Evolutionary conservation across 768 basidiomycete genomes (phyloP).

Genomic region (Pleurotus tuoliensis): DNA sequence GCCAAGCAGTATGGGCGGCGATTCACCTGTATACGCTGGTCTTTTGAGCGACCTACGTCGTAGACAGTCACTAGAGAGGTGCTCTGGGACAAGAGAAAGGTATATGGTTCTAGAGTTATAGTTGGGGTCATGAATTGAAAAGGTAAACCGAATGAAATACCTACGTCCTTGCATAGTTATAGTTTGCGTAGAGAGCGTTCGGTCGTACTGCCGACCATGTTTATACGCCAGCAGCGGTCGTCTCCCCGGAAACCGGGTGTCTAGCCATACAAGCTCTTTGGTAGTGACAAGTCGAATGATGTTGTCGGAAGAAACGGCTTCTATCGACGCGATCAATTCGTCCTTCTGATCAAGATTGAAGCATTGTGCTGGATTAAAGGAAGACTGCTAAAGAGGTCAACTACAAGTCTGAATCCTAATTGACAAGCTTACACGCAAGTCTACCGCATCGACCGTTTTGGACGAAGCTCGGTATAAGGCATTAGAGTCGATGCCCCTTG

Average conservation of each 20-base stretch:
- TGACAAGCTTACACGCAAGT: constrained; percentile 48
- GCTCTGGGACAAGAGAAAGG: constrained; percentile 56
- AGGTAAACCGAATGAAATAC: not conserved
- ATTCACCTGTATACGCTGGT: constrained; percentile 40
- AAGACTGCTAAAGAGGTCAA: constrained; percentile 23
- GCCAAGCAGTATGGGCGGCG: constrained; percentile 42
- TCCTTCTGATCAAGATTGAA: constrained; percentile 28
- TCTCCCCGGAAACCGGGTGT: constrained; percentile 46
- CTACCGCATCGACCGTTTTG: constrained; percentile 39
- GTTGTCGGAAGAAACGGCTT: constrained; percentile 36
- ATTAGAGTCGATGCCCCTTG: constrained; percentile 26
- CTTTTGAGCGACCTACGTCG: constrained; percentile 45
- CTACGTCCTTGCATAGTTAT: constrained; percentile 19
- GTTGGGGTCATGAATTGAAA: not conserved
- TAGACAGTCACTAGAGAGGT: constrained; percentile 62
- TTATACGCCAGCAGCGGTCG: constrained; percentile 58
- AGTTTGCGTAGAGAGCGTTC: constrained; percentile 45
- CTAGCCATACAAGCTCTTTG: constrained; percentile 64
- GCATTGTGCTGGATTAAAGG: constrained; percentile 20
- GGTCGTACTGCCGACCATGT: constrained; percentile 60
- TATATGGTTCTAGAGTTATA: constrained; percentile 37
- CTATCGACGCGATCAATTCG: constrained; percentile 52
- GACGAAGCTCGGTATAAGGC: constrained; percentile 46
- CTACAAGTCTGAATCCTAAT: not conserved
- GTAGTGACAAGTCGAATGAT: constrained; percentile 59